Percentiles rank a stretch among this genome's conserved stretches.
phyloP scores from a whole-genome alignment of 148 eudicot species.

The Cornus suecica region DNA sequence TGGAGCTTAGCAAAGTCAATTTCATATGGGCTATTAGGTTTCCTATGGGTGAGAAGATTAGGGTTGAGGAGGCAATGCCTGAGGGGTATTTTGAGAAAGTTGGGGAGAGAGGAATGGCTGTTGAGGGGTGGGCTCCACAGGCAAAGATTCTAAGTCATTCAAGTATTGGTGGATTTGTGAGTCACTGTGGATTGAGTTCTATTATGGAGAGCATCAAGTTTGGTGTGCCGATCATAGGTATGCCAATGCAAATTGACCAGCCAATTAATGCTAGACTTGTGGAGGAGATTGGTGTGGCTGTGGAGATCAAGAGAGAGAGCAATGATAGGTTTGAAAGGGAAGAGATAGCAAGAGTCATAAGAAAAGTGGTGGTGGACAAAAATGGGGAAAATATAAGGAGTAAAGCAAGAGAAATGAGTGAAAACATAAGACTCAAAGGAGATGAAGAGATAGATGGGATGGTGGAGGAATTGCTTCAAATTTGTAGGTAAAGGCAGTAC shows the following conservation, averaged over 20 bases:
- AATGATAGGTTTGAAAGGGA: neutral
- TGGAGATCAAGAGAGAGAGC: slow-evolving; percentile 7
- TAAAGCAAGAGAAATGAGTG: slow-evolving; percentile 7
- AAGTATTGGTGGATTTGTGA: slow-evolving; percentile 15
- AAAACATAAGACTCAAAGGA: slow-evolving; percentile 1
- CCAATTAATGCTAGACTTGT: slow-evolving; percentile 14
- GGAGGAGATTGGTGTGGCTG: slow-evolving; percentile 5
- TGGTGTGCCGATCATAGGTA: slow-evolving; percentile 19
- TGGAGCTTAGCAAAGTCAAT: slow-evolving; percentile 14
- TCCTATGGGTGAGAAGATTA: neutral
- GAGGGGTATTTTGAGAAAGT: slow-evolving; percentile 17
- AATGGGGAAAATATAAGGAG: slow-evolving; percentile 4
- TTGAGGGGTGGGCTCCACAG: slow-evolving; percentile 20
- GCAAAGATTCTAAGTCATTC: slow-evolving; percentile 5
- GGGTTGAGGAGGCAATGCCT: slow-evolving; percentile 12
- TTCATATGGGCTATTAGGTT: slow-evolving; percentile 21
- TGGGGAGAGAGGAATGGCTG: slow-evolving; percentile 8
- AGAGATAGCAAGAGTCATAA: slow-evolving; percentile 10
- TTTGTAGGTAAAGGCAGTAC: neutral
- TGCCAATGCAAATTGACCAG: slow-evolving; percentile 18
- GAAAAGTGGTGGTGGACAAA: slow-evolving; percentile 11
- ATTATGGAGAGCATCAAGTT: slow-evolving; percentile 16
- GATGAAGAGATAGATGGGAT: slow-evolving; percentile 9
- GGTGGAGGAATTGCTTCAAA: slow-evolving; percentile 8
- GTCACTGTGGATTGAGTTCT: slow-evolving; percentile 15